Conservation (phyloP, 257 asterid genomes). For the Solanum commersonii region DNA sequence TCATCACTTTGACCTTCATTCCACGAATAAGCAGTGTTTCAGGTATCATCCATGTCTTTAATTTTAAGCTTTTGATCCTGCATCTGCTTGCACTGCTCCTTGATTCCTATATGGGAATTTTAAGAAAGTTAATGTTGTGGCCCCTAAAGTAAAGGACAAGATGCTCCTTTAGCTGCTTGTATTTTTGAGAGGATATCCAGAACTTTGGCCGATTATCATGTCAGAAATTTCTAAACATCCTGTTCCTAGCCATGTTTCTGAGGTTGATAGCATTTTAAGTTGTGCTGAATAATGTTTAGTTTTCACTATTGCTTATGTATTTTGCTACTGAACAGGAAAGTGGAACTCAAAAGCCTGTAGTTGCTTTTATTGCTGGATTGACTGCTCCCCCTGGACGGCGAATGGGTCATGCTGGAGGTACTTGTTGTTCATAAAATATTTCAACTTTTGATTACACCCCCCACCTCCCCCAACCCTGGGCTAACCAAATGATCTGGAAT, state of each 20-base stretch:
- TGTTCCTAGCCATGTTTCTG: not conserved
- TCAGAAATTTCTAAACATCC: not conserved
- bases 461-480: not conserved
- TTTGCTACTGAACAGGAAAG: slow-evolving; percentile 53
- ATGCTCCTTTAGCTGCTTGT: not conserved
- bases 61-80: not conserved
- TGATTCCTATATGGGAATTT: not conserved
- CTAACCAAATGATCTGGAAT: not conserved
- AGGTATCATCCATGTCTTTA: fast-evolving
- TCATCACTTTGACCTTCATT: not conserved
- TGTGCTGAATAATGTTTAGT: not conserved
- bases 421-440: not conserved
- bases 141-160: not conserved
- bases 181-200: not conserved
- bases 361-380: slow-evolving; percentile 94
- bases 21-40: not conserved
- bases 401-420: slow-evolving; percentile 99
- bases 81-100: not conserved
- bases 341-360: slow-evolving; percentile 85
- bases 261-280: not conserved
- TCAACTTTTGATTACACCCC: not conserved
- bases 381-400: slow-evolving; percentile 98
- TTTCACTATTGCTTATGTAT: not conserved
- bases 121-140: not conserved
- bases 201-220: not conserved